These are phyloP conservation scores for Didymella sp. DNA, from an alignment of 2,329 filamentous ascomycete species.

Conservation along the genomic window DNA sequence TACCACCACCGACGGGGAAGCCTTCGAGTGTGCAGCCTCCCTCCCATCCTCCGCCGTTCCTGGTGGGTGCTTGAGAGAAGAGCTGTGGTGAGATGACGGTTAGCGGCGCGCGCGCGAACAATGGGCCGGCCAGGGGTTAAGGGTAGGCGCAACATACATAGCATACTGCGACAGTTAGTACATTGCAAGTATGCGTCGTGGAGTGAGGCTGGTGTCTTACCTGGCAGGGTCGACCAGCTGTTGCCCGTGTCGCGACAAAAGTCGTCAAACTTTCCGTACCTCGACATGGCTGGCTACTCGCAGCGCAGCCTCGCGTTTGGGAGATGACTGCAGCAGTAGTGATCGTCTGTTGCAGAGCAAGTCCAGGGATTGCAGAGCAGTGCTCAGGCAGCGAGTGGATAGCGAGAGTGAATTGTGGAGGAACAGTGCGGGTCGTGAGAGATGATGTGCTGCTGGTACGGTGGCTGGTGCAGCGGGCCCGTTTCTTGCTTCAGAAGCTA, in stretches of 20 bases:
- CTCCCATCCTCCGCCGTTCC: slow-evolving; percentile 64
- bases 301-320: slow-evolving; percentile 31
- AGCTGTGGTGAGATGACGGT: slow-evolving; percentile 60
- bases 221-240: slow-evolving; percentile 49
- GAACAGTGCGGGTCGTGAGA: slow-evolving; percentile 26
- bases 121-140: slow-evolving; percentile 15
- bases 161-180: slow-evolving; percentile 52
- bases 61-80: slow-evolving; percentile 65
- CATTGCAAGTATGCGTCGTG: slow-evolving; percentile 19
- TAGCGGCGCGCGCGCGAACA: slow-evolving; percentile 34
- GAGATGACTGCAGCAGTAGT: slow-evolving; percentile 7
- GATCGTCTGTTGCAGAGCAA: slow-evolving; percentile 3
- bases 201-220: slow-evolving; percentile 31
- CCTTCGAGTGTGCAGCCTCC: slow-evolving; percentile 78
- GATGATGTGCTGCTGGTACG: slow-evolving; percentile 28
- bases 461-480: slow-evolving; percentile 18
- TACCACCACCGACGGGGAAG: slow-evolving; percentile 71
- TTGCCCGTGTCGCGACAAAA: slow-evolving; percentile 60
- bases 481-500: slow-evolving; percentile 20
- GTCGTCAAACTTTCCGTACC: slow-evolving; percentile 51
- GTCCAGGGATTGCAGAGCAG: slow-evolving; percentile 9
- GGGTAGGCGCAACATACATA: slow-evolving; percentile 51
- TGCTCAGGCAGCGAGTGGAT: slow-evolving; percentile 24
- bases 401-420: slow-evolving; percentile 24
- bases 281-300: slow-evolving; percentile 39